Base-by-base conservation (phyloP, 1,284 basidiomycete genomes). In the Melampsora larici-populina region DNA sequence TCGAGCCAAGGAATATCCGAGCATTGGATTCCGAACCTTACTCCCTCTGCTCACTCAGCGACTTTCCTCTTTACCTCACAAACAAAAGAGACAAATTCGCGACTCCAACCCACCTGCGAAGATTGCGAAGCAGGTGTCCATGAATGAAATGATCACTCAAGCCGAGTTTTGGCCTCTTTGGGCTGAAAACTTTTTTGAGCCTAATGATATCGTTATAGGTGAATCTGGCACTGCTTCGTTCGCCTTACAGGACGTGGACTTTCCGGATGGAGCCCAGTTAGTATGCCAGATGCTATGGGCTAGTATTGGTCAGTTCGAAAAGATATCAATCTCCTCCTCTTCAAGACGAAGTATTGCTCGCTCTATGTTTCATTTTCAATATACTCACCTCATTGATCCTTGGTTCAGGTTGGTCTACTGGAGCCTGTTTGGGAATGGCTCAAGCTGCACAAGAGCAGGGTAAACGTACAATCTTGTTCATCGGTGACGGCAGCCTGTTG, bases 81-180 rank as follows among this genome's bases (percentile, higher is more conserved):
- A 33, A 60, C 68, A 36, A 55, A 79, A 13, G 63, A 79, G 18
- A 68, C 79, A 58, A 78, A 63, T 21, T 79, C 79, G 17, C 73
- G 78, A n/a, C 80, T 80, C 46, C 51, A 65, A 0, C 60, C 80
- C 24, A 81, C 81, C 7, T 46, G 15, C 43, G 13, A 78, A n/a
- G 17, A 73, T 68, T 65, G 48, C 66, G 67, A 75, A 68, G 76
- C 79, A 49, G 75, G 43, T 11, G 65, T 77, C 29, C 62, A 40
- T 9, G 67, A 62, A 21, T 63, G 69, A 46, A 31, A 70, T 40
- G 74, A 51, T 11, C 46, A 80, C 4, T 58, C 60, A 7, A 81
- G 85, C 87, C 7, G 84, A 83, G 65, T 88, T 97, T 82, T 98
- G 95, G 95, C 91, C 92, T 0, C 88, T 48, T 83, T 97, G 69